Evolutionary conservation across 148 eudicot species (phyloP).

Genomic region (Agrostemma githago): DNA sequence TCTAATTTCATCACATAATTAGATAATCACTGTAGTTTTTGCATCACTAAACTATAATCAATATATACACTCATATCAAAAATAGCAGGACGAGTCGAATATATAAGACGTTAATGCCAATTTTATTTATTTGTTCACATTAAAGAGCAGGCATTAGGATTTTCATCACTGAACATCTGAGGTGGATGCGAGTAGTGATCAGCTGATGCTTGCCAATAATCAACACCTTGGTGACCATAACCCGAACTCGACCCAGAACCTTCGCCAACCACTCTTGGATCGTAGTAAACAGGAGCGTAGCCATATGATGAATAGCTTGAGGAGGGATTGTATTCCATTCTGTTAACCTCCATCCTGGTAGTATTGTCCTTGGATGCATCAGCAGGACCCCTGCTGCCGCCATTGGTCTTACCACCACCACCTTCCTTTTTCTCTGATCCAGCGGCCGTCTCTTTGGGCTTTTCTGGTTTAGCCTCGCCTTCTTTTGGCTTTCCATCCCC

Average conservation of each 20-base stretch:
- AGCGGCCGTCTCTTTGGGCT: not conserved
- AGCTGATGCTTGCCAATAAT: constrained; percentile 30
- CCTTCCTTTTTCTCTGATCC: constrained; percentile 18
- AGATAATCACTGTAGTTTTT: no score
- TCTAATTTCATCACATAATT: no score
- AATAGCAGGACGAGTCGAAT: not conserved
- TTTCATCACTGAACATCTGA: constrained; percentile 13
- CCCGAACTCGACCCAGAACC: constrained; percentile 7
- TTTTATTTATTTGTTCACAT: not conserved
- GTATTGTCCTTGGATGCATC: constrained; percentile 11
- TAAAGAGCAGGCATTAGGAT: constrained; percentile 10
- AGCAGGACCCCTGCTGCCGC: no score
- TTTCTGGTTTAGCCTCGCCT: constrained; percentile 11
- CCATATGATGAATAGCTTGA: no score
- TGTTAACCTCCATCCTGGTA: constrained; percentile 35
- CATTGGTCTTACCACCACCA: not conserved
- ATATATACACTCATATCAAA: not conserved
- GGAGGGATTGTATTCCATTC: constrained; percentile 42
- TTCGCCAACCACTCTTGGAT: constrained; percentile 19
- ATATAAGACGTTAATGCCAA: no score
- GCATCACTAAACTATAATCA: not conserved
- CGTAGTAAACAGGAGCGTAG: constrained; percentile 13
- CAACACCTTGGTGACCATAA: constrained; percentile 24
- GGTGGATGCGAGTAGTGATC: constrained; percentile 12
- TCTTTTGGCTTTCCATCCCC: constrained; percentile 10